Conservation (phyloP, 495 filamentous ascomycete genomes). For the Oidiodendron maius region DNA sequence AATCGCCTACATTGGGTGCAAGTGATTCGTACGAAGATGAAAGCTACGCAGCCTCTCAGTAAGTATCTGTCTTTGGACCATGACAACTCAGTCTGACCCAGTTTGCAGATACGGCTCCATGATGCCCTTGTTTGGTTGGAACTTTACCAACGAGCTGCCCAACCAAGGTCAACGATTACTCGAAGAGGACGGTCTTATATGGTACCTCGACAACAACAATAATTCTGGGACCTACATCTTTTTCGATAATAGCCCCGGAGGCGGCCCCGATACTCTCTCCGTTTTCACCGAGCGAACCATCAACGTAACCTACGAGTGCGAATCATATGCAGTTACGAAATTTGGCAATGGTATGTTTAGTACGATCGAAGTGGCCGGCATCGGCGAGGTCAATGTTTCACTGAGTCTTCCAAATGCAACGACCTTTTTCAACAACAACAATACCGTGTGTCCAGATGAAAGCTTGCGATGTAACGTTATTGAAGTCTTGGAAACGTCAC, state of each 20-base stretch:
- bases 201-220: not conserved
- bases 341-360: constrained; percentile 4
- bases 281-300: constrained; percentile 13
- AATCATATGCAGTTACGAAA: constrained; percentile 8
- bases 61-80: not conserved
- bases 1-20: not conserved
- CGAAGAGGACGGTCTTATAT: not conserved
- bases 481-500: constrained; percentile 17
- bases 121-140: constrained; percentile 1
- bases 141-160: constrained; percentile 4
- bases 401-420: constrained; percentile 3
- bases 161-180: constrained; percentile 7
- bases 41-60: constrained; percentile 15
- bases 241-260: constrained; percentile 8
- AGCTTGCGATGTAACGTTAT: constrained; percentile 14
- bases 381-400: constrained; percentile 7
- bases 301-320: constrained; percentile 11
- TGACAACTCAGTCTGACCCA: not conserved
- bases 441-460: constrained; percentile 4
- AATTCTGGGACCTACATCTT: constrained; percentile 7
- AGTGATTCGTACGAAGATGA: constrained; percentile 3
- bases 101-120: constrained; percentile 11
- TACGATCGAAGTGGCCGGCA: constrained; percentile 5
- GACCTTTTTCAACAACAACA: constrained; percentile 12
- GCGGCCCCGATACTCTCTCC: not conserved